Percentiles rank a stretch among this genome's conserved stretches.
Evolutionary conservation across 768 basidiomycete genomes (phyloP).

Genomic region (Tricholoma saponaceum): DNA sequence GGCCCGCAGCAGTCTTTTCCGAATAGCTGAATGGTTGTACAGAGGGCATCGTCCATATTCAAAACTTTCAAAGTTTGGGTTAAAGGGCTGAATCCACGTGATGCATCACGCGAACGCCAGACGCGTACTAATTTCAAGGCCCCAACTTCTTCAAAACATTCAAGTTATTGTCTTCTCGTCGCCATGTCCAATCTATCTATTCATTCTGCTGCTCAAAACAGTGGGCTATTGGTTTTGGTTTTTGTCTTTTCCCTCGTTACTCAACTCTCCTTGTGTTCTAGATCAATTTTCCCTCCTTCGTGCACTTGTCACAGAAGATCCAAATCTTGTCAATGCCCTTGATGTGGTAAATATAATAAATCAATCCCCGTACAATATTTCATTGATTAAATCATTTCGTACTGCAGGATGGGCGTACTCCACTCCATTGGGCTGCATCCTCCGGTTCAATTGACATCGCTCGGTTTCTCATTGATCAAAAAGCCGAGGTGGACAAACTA

Average conservation of each 20-base stretch:
- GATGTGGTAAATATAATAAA: conserved; percentile 49
- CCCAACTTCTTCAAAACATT: no score
- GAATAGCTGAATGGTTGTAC: conserved; percentile 23
- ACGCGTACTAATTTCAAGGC: background rate
- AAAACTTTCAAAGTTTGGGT: background rate
- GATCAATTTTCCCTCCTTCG: conserved; percentile 73
- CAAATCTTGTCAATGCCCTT: conserved; percentile 52
- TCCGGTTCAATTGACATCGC: conserved; percentile 66
- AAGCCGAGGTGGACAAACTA: conserved; percentile 61
- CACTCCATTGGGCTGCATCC: conserved; percentile 84
- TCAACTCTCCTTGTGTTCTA: conserved; percentile 21
- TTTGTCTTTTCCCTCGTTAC: background rate
- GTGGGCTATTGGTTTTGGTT: conserved; percentile 30
- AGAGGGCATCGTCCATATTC: conserved; percentile 18
- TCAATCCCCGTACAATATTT: background rate
- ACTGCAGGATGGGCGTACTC: conserved; percentile 68
- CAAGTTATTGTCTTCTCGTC: background rate
- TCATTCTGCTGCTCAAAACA: conserved; percentile 68
- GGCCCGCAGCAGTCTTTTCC: conserved; percentile 14
- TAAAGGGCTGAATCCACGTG: conserved; percentile 1
- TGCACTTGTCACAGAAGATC: conserved; percentile 58
- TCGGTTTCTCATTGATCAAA: conserved; percentile 64
- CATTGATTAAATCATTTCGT: background rate
- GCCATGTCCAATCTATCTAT: conserved; percentile 34
- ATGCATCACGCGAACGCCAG: background rate